These are phyloP conservation scores for Artemisia princeps DNA, from an alignment of 140 eudicot genomes.

Conservation along the genomic window DNA sequence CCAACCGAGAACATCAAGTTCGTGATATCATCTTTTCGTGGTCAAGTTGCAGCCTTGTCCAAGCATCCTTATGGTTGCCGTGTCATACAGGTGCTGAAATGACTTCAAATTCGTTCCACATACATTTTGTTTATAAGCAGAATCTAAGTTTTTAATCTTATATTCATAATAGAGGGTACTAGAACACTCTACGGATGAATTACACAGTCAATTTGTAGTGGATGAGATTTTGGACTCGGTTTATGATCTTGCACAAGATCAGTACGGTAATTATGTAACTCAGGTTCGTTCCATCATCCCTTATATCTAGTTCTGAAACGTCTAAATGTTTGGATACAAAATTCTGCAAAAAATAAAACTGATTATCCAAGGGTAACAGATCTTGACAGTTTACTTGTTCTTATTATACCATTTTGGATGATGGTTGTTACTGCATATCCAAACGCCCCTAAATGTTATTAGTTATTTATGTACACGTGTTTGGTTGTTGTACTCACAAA, in stretches of 20 bases:
- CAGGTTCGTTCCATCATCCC: slow-evolving; percentile 45
- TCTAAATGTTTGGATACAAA: too few relatives aligned
- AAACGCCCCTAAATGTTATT: neutral
- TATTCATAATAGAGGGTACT: slow-evolving; percentile 49
- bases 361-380: too few relatives aligned
- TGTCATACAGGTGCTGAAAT: slow-evolving; percentile 64
- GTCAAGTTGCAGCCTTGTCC: slow-evolving; percentile 60
- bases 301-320: too few relatives aligned
- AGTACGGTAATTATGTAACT: slow-evolving; percentile 83
- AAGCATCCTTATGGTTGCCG: slow-evolving; percentile 85
- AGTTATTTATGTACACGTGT: slow-evolving; percentile 15
- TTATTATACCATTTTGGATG: too few relatives aligned
- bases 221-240: slow-evolving; percentile 78
- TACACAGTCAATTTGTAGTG: slow-evolving; percentile 52
- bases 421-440: neutral
- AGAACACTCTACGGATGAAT: slow-evolving; percentile 55
- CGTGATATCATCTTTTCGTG: slow-evolving; percentile 55
- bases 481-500: slow-evolving; percentile 39
- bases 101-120: neutral
- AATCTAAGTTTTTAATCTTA: neutral
- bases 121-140: too few relatives aligned
- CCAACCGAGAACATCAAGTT: slow-evolving; percentile 49
- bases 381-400: too few relatives aligned
- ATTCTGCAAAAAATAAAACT: too few relatives aligned
- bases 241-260: slow-evolving; percentile 71